Evolutionary conservation across 345 rosid genomes (phyloP), one percentile per base, ranked within the genome.

Genomic region (Euphorbia lathyris): DNA sequence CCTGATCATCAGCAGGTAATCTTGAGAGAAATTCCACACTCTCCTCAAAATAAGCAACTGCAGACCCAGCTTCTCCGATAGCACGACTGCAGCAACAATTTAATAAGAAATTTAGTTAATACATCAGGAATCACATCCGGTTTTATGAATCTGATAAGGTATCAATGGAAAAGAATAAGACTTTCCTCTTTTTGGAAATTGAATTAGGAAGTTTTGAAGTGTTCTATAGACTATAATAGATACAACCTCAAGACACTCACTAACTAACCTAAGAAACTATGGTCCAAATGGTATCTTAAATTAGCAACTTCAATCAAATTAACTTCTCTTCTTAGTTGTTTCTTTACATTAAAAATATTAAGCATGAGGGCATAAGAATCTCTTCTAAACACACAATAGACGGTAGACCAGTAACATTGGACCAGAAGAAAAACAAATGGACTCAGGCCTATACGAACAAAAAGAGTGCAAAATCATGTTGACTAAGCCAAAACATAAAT

Each of bases 41-140:
- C 83, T 95, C 98, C 85, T 92, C 88, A 56, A 95, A 95, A 77
- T 84, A 91, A 53, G 75, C 71, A 51, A 90, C 83, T 43, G 99
- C 97, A 77, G 92, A 78, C 20, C 64, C 79, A 76, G 91, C 73
- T 82, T 95, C 94, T 51, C 97, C 97, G 76, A 85, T 83, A 52
- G 98, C 92, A 38, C 97, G 96, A 83, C 99, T 95, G 90, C 81
- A 82, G 65, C 14, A 74, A 67, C 69, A 13, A 26, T 27, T 32
- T 0, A 40, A 11, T 25, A 58, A 26, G 64, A 52, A 69, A 34
- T 74, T 48, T 45, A 63, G 65, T 17, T 23, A 34, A 27, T 6
- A 51, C 47, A 10, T n/a, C 27, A 4, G n/a, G 17, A 19, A n/a
- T 43, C 23, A 12, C 43, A 57, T 42, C 52, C 27, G 38, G 42